Evolutionary conservation across 257 asterid species (phyloP), one percentile per base, ranked within the genome.

Genomic region (Nicotiana benthamiana): DNA sequence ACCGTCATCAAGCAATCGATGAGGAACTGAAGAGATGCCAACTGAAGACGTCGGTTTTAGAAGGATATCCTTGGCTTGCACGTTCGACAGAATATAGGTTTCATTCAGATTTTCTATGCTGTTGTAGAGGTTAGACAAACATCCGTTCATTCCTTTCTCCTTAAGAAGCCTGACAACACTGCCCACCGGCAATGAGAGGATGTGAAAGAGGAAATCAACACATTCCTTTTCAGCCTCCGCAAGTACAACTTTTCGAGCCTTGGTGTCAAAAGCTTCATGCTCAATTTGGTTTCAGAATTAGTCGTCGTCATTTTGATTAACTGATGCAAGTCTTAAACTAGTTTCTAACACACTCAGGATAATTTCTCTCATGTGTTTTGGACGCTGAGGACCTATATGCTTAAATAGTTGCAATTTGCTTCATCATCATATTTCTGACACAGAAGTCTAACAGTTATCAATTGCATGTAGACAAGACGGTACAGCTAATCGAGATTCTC

Each of bases 111-210:
- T 83, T 6, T 63, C 83, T 16, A 79, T 16, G 34, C 83, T 83
- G 2, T 48, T 8, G 22, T 83, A 83, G 24, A 83, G 22, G 24
- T 83, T 83, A 9, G 26, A 11, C 54, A 79, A 34, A 0, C 68
- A 59, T 0, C 77, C 86, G 9, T 32, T 77, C 83, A 79, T 30
- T 13, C 54, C 43, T 79, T 60, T 28, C 0, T 4, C 18, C 12
- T 28, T n/a, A 4, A 82, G 78, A 6, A 82, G 81, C 18, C 65
- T 82, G 4, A 34, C 64, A 11, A 76, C 66, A 5, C 72, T 28
- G 2, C 78, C 77, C 6, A 82, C 22, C 4, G 84, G 81, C 43
- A 82, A n/a, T 36, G 84, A 30, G 15, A 82, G 84, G 6, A 82
- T 22, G 59, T 48, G 15, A 51, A 82, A 75, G 1, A 82, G 30